phyloP scores from a whole-genome alignment of 2,329 filamentous ascomycete genomes.

The Colletotrichum spaethianum region DNA sequence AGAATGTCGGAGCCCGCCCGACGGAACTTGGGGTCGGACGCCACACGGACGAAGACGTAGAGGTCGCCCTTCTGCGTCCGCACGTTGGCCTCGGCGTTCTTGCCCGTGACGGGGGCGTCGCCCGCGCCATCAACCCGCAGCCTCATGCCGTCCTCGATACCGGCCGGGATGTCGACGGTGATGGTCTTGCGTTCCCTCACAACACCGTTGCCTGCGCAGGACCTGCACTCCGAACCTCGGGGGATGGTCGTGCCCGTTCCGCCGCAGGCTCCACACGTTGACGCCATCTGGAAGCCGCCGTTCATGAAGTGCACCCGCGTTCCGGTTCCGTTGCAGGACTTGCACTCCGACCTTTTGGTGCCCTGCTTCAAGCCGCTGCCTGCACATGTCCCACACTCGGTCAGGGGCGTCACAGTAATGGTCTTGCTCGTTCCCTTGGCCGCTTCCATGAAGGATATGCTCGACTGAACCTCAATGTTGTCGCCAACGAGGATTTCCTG shows the following conservation, averaged over 20 bases:
- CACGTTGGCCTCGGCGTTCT: constrained; percentile 72
- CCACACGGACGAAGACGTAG: constrained; percentile 90
- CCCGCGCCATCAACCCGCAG: constrained; percentile 88
- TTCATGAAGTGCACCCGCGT: constrained; percentile 90
- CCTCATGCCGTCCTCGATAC: constrained; percentile 97
- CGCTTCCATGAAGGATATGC: constrained; percentile 95
- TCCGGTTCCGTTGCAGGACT: constrained; percentile 87
- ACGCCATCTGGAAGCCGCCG: constrained; percentile 96
- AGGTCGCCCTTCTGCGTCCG: constrained; percentile 86
- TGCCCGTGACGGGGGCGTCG: constrained; percentile 85
- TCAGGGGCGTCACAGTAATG: constrained; percentile 87
- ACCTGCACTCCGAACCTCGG: constrained; percentile 83
- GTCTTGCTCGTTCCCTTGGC: constrained; percentile 92
- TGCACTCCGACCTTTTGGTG: constrained; percentile 80
- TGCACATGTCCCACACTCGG: constrained; percentile 84
- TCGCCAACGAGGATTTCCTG: constrained; percentile 91
- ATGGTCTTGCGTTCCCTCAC: constrained; percentile 87
- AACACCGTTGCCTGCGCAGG: constrained; percentile 87
- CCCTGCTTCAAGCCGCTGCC: constrained; percentile 90
- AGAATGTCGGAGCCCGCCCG: constrained; percentile 90
- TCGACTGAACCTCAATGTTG: constrained; percentile 94
- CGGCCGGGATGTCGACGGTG: constrained; percentile 91
- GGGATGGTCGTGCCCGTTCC: constrained; percentile 85
- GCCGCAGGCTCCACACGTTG: constrained; percentile 85
- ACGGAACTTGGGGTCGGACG: constrained; percentile 91